Evolutionary conservation across 2,329 filamentous ascomycete species (phyloP), one percentile per base, ranked within the genome.

Genomic region (Phyllosticta citribraziliensis): DNA sequence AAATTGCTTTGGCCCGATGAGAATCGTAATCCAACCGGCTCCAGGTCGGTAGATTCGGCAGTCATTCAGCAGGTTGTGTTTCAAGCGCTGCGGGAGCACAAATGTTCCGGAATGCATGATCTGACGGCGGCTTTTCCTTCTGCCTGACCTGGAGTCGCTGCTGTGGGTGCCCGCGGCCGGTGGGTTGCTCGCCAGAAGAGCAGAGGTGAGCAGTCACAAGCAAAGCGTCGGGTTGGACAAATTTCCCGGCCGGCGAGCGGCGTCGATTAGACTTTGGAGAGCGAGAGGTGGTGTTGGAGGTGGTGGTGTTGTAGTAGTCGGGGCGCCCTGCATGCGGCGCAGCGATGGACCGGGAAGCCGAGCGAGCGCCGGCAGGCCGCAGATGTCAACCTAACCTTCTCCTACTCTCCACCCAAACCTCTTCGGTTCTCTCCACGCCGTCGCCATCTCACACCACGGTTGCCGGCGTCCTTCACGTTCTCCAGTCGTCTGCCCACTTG

Each of bases 21-120:
- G 58, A 60, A 56, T 55, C 59, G 52, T 27, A 52, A 40, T n/a
- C 20, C 27, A 55, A 24, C 40, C 57, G 52, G 57, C 17, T 25
- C 51, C 30, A 52, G 30, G 27, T 55, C 59, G 59, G 59, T 50
- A 56, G 59, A 30, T 61, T 61, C 59, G 59, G 59, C 59, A 61
- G 54, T 61, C 54, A 33, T 30, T 50, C 19, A 55, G 57, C 50
- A 56, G 55, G 27, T 47, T 9, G 40, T 57, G 59, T 61, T 53
- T 61, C 59, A 55, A 47, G 54, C 50, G 53, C 53, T 60, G 58
- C 40, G 40, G 58, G 58, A 27, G 58, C 52, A 60, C 58, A 57
- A 51, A 47, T 55, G 59, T 51, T 25, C 55, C 24, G 52, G 59
- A 61, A 61, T 61, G 59, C 59, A 61, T 61, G 59, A 61, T 61